Evolutionary conservation across 2,329 filamentous ascomycete genomes (phyloP).

Genomic region (Aspergillus nomiae): DNA sequence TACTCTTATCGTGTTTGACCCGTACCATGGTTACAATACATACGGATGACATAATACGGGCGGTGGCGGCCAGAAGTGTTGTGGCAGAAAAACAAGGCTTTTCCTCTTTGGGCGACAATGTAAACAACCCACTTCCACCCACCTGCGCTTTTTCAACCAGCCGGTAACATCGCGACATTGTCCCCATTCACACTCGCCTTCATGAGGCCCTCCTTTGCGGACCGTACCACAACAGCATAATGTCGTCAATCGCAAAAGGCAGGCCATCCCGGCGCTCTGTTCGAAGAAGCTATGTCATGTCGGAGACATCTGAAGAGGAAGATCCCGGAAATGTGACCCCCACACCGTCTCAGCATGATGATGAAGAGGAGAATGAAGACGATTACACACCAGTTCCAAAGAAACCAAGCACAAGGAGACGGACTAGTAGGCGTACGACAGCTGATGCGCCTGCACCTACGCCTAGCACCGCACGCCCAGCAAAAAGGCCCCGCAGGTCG

Average conservation of each 20-base stretch:
- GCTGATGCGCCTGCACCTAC: constrained; percentile 54
- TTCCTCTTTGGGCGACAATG: constrained; percentile 35
- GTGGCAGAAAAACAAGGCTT: constrained; percentile 36
- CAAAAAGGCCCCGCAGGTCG: constrained; percentile 45
- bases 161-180: not conserved
- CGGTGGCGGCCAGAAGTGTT: constrained; percentile 32
- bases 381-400: constrained; percentile 77
- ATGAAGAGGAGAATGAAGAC: constrained; percentile 68
- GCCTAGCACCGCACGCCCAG: constrained; percentile 34
- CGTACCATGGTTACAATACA: constrained; percentile 18
- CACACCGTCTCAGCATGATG: constrained; percentile 45
- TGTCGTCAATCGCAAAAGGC: constrained; percentile 45
- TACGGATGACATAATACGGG: constrained; percentile 15
- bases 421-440: constrained; percentile 57
- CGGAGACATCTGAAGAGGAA: constrained; percentile 77
- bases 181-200: constrained; percentile 24
- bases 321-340: constrained; percentile 54
- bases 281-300: constrained; percentile 72
- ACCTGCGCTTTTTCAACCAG: constrained; percentile 22
- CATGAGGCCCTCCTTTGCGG: constrained; percentile 28
- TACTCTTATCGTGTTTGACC: constrained; percentile 13
- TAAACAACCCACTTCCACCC: constrained; percentile 43
- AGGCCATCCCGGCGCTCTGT: constrained; percentile 63
- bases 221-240: constrained; percentile 25
- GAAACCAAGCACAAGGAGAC: constrained; percentile 58